Evolutionary conservation across 1,284 basidiomycete species (phyloP), one percentile per base, ranked within the genome.

Genomic region (Leucocoprinus gongylophorus): DNA sequence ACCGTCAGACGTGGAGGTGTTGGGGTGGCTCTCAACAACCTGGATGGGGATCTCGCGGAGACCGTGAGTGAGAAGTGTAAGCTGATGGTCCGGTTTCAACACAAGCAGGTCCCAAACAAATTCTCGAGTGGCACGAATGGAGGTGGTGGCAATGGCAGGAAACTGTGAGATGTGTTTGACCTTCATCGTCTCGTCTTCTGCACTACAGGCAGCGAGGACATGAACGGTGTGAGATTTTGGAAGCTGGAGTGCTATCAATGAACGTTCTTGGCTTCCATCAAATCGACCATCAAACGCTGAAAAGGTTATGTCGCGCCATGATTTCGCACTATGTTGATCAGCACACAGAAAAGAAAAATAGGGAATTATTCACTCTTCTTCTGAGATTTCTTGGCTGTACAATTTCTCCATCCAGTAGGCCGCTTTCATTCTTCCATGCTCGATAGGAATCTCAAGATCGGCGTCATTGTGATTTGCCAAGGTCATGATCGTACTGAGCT

Each of bases 51-150:
- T 60, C 54, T 79, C 73, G 39, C 70, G 66, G 10, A 75, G 64
- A 0, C 81, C 85, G 55, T 85, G 83, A 0, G 82, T 84, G 21
- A 86, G 62, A 5, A 92, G 59, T 1, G 69, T 64, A 10, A 88
- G 62, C 5, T 62, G 63, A 4, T 78, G 72, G 47, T 79, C 72
- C 1, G 76, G 72, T 49, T 75, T 79, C 30, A 89, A 64, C 15
- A 86, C 64, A 6, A 94, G 65, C 5, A 90, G 71, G 65, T 94
- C 92, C 63, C 74, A 75, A 13, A 89, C 70, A 12, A 70, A 67
- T 9, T 68, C 67, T 18, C 90, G 77, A 1, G 85, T 88, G 1
- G 79, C 77, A 12, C 77, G 71, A 37, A 92, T 66, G 0, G 88
- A 69, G 1, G 75, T 69, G 0, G 80, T 74, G 0, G 83, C 77